These are phyloP conservation scores for Trichoderma orchidacearum DNA, from an alignment of 495 filamentous ascomycete genomes.

Conservation along the genomic window DNA sequence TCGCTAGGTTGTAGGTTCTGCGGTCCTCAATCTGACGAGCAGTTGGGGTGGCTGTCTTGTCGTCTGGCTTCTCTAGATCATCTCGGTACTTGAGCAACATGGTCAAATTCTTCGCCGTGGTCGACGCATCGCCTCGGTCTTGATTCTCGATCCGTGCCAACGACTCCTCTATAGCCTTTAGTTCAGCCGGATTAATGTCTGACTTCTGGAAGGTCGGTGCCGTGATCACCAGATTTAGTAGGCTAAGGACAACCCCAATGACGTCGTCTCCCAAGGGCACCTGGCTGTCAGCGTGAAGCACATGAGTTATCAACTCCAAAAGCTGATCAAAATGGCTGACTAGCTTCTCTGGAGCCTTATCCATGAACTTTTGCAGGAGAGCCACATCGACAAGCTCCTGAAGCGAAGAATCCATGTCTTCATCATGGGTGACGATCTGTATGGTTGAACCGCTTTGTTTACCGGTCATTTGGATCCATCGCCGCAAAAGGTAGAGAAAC, in stretches of 20 bases:
- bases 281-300: slow-evolving; percentile 26
- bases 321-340: slow-evolving; percentile 46
- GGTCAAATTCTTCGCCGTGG: slow-evolving; percentile 42
- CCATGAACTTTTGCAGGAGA: slow-evolving; percentile 52
- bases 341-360: slow-evolving; percentile 52
- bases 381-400: slow-evolving; percentile 45
- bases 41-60: slow-evolving; percentile 7
- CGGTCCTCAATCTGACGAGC: slow-evolving; percentile 45
- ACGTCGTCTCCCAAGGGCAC: slow-evolving; percentile 31
- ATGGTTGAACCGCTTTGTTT: slow-evolving; percentile 6
- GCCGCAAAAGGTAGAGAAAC: slow-evolving; percentile 49
- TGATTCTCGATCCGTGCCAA: slow-evolving; percentile 28
- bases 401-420: slow-evolving; percentile 16
- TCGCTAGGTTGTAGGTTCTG: slow-evolving; percentile 55
- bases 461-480: slow-evolving; percentile 29
- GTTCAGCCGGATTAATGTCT: slow-evolving; percentile 24
- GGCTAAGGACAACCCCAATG: slow-evolving; percentile 45
- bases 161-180: slow-evolving; percentile 37
- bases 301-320: slow-evolving; percentile 46
- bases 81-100: slow-evolving; percentile 45
- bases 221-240: slow-evolving; percentile 53
- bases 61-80: slow-evolving; percentile 24
- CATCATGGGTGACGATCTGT: slow-evolving; percentile 19
- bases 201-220: slow-evolving; percentile 45
- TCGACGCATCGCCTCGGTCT: slow-evolving; percentile 17